Conservation (phyloP, 2,329 filamentous ascomycete genomes). For the Paraphoma sp. region DNA sequence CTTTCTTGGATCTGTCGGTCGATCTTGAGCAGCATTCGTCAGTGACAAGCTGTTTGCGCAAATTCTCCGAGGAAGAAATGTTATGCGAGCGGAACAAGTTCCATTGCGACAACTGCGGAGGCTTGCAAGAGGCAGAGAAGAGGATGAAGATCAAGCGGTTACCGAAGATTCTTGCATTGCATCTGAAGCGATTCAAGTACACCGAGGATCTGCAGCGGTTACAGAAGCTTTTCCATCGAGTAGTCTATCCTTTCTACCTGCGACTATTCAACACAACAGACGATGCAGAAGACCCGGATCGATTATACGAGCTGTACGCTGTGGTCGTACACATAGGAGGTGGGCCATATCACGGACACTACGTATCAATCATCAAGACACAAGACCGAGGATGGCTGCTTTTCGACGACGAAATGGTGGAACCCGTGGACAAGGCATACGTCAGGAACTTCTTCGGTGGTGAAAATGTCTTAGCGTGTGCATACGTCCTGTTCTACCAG, state of each 20-base stretch:
- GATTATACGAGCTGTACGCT: conserved; percentile 94
- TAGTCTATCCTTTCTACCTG: conserved; percentile 95
- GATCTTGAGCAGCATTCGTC: conserved; percentile 95
- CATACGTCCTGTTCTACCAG: conserved; percentile 97
- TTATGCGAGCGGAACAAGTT: conserved; percentile 98
- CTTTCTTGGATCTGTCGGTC: conserved; percentile 94
- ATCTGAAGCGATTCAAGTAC: conserved; percentile 98
- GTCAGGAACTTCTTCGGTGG: conserved; percentile 98
- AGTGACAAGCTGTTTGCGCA: conserved; percentile 90
- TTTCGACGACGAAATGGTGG: conserved; percentile 98
- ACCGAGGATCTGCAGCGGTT: conserved; percentile 92
- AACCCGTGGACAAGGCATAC: conserved; percentile 95
- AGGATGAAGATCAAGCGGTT: conserved; percentile 98
- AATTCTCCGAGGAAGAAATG: conserved; percentile 98
- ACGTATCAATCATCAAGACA: conserved; percentile 97
- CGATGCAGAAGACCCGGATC: conserved; percentile 90
- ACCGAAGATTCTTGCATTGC: conserved; percentile 88
- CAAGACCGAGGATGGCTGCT: conserved; percentile 94
- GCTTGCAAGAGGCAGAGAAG: conserved; percentile 96
- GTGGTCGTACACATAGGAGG: conserved; percentile 97
- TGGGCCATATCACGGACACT: conserved; percentile 96
- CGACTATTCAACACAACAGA: conserved; percentile 98
- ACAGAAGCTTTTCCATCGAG: conserved; percentile 95
- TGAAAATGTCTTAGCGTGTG: conserved; percentile 81
- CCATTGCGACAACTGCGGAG: conserved; percentile 96